Percentiles rank a stretch among this genome's conserved stretches.
Conservation (phyloP, 2,329 filamentous ascomycete species). For the Diplodia intermedia region DNA sequence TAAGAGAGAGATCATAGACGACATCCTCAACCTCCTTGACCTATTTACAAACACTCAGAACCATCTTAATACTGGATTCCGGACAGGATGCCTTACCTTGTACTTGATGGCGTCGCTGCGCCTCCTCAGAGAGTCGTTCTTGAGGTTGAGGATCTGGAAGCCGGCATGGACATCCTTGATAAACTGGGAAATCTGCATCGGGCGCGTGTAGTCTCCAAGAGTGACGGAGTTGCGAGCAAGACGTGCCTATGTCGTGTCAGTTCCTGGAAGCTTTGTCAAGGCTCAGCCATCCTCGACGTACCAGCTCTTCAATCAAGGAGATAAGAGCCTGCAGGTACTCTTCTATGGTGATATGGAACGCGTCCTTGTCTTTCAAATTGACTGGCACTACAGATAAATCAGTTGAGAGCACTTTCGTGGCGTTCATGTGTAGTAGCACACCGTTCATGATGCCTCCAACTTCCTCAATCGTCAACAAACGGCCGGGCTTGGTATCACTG, state of each 20-base stretch:
- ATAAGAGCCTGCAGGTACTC: conserved; percentile 93
- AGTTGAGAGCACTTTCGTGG: conserved; percentile 11
- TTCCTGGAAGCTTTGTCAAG: neutral
- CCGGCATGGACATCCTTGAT: conserved; percentile 95
- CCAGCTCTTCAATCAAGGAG: conserved; percentile 85
- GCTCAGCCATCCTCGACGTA: conserved; percentile 43
- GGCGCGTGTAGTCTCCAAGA: conserved; percentile 83
- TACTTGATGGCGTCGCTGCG: conserved; percentile 95
- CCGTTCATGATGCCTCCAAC: conserved; percentile 79
- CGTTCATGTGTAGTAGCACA: conserved; percentile 49
- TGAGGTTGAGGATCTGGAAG: conserved; percentile 96
- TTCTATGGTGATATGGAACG: conserved; percentile 95
- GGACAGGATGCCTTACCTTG: conserved; percentile 57
- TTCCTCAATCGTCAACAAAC: conserved; percentile 85
- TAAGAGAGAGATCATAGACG: conserved; percentile 90
- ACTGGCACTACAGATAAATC: conserved; percentile 71
- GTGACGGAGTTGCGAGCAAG: conserved; percentile 95
- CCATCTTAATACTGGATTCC: neutral
- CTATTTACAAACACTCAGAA: conserved; percentile 41
- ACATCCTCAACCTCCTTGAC: conserved; percentile 99
- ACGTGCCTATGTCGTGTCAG: conserved; percentile 62
- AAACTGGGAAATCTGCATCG: conserved; percentile 86
- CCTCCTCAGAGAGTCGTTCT: conserved; percentile 90
- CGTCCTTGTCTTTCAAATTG: conserved; percentile 86
- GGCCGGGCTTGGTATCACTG: conserved; percentile 61